phyloP scores from a whole-genome alignment of 2,329 filamentous ascomycete species.

The Venturia pyrina region DNA sequence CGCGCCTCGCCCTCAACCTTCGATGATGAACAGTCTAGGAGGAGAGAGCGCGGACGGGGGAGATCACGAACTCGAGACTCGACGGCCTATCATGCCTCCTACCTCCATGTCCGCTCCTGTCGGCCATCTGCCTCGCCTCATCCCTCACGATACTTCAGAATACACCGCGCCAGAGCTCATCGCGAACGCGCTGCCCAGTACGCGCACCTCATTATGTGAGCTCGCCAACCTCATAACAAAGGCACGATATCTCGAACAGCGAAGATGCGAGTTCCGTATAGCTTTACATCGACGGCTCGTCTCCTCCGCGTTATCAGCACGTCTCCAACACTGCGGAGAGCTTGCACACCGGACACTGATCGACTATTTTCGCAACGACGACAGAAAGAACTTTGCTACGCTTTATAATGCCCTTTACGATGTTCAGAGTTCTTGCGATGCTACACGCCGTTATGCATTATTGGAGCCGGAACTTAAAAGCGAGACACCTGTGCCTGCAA shows the following conservation, averaged over 20 bases:
- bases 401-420: constrained; percentile 71
- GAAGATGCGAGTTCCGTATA: constrained; percentile 61
- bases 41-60: constrained; percentile 9
- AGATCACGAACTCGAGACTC: not conserved
- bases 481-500: constrained; percentile 23
- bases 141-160: constrained; percentile 55
- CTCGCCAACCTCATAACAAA: constrained; percentile 68
- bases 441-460: constrained; percentile 58
- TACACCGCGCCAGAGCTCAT: constrained; percentile 53
- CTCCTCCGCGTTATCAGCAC: constrained; percentile 63
- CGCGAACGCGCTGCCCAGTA: constrained; percentile 43
- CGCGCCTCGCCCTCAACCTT: constrained; percentile 9
- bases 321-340: constrained; percentile 64
- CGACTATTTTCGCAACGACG: constrained; percentile 67
- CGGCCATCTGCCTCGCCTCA: constrained; percentile 38
- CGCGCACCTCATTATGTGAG: constrained; percentile 63
- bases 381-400: constrained; percentile 65
- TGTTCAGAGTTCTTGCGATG: constrained; percentile 67
- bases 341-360: constrained; percentile 66
- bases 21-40: constrained; percentile 1
- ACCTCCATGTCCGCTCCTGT: constrained; percentile 36
- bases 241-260: constrained; percentile 73
- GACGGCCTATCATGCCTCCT: constrained; percentile 17
- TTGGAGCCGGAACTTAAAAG: constrained; percentile 63
- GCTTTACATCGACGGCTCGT: constrained; percentile 66